Evolutionary conservation across 495 filamentous ascomycete species (phyloP).

Genomic region (Bacidia rubella): DNA sequence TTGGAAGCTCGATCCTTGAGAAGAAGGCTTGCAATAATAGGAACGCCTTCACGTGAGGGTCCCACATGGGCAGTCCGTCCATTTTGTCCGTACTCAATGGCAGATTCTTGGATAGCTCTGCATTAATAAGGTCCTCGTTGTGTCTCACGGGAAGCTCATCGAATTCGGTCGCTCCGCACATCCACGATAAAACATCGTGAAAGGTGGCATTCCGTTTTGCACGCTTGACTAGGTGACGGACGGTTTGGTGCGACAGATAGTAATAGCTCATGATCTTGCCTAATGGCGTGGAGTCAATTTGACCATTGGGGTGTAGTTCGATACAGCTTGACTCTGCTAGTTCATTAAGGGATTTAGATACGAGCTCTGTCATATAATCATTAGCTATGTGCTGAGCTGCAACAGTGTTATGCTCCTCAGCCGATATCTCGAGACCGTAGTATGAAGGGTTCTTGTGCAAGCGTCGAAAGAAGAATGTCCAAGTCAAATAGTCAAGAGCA

Average conservation of each 20-base stretch:
- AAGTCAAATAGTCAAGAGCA: constrained; percentile 92
- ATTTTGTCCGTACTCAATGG: constrained; percentile 55
- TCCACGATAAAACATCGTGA: constrained; percentile 79
- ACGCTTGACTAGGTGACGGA: constrained; percentile 63
- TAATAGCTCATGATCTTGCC: constrained; percentile 99
- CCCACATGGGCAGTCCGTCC: constrained; percentile 76
- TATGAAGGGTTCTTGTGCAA: constrained; percentile 98
- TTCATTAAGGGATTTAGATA: constrained; percentile 70
- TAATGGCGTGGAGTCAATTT: constrained; percentile 75
- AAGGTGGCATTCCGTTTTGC: constrained; percentile 69
- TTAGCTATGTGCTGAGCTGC: constrained; percentile 73
- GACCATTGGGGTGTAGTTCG: constrained; percentile 66
- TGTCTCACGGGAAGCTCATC: constrained; percentile 97
- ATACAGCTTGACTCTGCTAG: constrained; percentile 75
- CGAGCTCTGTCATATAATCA: constrained; percentile 82
- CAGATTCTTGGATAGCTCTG: constrained; percentile 70
- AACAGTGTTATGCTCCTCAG: constrained; percentile 86
- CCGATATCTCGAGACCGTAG: constrained; percentile 88
- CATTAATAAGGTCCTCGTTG: constrained; percentile 97
- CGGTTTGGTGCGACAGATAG: constrained; percentile 92
- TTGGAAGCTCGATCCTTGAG: constrained; percentile 80
- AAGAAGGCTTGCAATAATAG: constrained; percentile 89
- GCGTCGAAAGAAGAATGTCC: constrained; percentile 98
- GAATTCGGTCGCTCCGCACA: constrained; percentile 88
- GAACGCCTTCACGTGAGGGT: constrained; percentile 96